phyloP scores from a whole-genome alignment of 192 early-diverging fungal species.

The Spizellomyces sp. region DNA sequence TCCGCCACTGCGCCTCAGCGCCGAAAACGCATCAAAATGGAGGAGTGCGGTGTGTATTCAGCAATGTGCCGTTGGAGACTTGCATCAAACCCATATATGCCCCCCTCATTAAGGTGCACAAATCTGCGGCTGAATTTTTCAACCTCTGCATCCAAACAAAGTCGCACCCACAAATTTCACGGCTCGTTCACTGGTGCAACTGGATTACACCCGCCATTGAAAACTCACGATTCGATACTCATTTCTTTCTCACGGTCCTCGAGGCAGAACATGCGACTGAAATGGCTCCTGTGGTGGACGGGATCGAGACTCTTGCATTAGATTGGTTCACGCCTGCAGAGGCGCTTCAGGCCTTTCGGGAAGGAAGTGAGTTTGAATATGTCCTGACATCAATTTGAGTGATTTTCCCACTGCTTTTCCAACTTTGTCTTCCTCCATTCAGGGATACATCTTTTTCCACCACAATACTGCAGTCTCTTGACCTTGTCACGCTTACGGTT shows the following conservation, averaged over 20 bases:
- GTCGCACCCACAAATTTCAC: conserved; percentile 44
- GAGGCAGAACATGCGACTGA: conserved; percentile 21
- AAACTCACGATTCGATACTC: conserved; percentile 64
- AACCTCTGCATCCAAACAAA: conserved; percentile 48
- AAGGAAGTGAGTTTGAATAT: conserved; percentile 4
- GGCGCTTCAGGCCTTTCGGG: conserved; percentile 51
- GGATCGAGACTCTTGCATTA: conserved; percentile 60
- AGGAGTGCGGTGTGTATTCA: conserved; percentile 29
- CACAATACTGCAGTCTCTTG: conserved; percentile 64
- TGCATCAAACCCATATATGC: neutral
- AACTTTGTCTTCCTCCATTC: neutral
- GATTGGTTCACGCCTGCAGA: conserved; percentile 73
- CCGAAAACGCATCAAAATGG: conserved; percentile 42
- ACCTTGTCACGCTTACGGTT: conserved; percentile 52
- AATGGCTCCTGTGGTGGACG: conserved; percentile 37
- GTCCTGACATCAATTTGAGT: neutral
- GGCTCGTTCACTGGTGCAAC: conserved; percentile 62
- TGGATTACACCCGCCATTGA: conserved; percentile 68
- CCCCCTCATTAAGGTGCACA: conserved; percentile 30
- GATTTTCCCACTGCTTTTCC: neutral
- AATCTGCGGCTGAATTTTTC: conserved; percentile 53
- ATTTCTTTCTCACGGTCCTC: conserved; percentile 66
- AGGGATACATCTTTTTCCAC: conserved; percentile 61
- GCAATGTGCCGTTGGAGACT: neutral
- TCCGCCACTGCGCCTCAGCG: conserved; percentile 23